Conservation (phyloP, 2,329 filamentous ascomycete genomes). For the Colletotrichum echinochloae region DNA sequence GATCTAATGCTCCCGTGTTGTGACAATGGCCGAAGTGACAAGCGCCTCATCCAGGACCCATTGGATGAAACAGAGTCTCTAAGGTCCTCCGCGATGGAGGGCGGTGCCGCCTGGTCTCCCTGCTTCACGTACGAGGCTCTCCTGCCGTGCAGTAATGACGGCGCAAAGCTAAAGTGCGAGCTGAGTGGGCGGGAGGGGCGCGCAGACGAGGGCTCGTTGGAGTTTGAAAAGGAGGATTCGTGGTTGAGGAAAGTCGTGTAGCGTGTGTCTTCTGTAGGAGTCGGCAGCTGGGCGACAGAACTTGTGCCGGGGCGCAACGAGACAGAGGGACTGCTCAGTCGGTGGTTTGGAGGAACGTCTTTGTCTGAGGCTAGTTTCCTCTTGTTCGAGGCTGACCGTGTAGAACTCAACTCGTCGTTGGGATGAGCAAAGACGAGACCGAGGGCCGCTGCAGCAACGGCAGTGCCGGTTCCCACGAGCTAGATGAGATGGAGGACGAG, state of each 20-base stretch:
- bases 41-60: conserved; percentile 78
- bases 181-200: conserved; percentile 49
- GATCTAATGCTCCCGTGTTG: conserved; percentile 74
- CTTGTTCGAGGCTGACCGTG: conserved; percentile 40
- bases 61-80: conserved; percentile 71
- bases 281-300: conserved; percentile 50
- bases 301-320: conserved; percentile 59
- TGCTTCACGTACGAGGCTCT: conserved; percentile 58
- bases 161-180: conserved; percentile 53
- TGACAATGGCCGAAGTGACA: conserved; percentile 74
- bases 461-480: conserved; percentile 73
- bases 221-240: conserved; percentile 42
- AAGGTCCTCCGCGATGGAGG: conserved; percentile 57
- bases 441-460: conserved; percentile 69
- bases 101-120: conserved; percentile 50
- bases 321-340: conserved; percentile 45
- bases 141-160: conserved; percentile 54
- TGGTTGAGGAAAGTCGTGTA: conserved; percentile 41
- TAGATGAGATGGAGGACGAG: conserved; percentile 45
- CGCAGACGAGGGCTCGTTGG: conserved; percentile 44
- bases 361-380: conserved; percentile 46
- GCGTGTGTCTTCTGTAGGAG: conserved; percentile 45
- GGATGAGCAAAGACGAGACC: conserved; percentile 71
- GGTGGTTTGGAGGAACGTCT: conserved; percentile 48
- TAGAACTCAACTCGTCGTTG: conserved; percentile 51